Conservation (phyloP, 768 basidiomycete species). For the Kwoniella pini region DNA sequence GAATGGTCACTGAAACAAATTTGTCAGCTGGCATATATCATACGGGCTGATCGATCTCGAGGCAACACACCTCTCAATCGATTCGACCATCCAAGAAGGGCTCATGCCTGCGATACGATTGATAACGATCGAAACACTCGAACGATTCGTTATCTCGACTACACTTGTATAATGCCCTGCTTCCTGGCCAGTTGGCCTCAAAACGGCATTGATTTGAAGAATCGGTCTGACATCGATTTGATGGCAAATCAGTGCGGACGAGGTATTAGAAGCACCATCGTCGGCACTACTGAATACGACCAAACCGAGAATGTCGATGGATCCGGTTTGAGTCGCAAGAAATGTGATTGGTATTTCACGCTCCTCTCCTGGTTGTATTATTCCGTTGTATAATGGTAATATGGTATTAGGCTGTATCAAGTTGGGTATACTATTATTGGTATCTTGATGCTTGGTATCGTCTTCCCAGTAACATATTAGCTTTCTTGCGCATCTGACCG, state of each 20-base stretch:
- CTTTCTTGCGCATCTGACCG: neutral
- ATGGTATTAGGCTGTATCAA: conserved; percentile 12
- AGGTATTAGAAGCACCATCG: neutral
- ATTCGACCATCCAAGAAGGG: conserved; percentile 5
- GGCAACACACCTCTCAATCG: neutral
- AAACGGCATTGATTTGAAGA: neutral
- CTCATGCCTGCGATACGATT: conserved; percentile 11
- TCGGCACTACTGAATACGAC: conserved; percentile 2
- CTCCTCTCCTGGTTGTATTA: conserved; percentile 60
- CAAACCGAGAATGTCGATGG: conserved; percentile 11
- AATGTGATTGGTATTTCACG: conserved; percentile 62
- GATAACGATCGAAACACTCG: conserved; percentile 6
- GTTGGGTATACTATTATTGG: conserved; percentile 52
- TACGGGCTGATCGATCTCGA: too few species aligned
- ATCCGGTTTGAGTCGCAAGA: conserved; percentile 60
- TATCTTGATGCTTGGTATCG: conserved; percentile 60
- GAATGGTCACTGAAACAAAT: neutral
- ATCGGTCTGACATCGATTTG: conserved; percentile 5
- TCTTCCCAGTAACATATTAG: conserved; percentile 14
- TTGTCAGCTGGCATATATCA: too few species aligned
- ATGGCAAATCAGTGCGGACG: neutral
- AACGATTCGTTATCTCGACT: conserved; percentile 7
- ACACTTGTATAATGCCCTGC: neutral
- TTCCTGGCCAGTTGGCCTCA: neutral
- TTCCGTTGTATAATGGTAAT: conserved; percentile 15